These are phyloP conservation scores for Daedaleopsis nitida DNA, from an alignment of 768 basidiomycete species.

Conservation along the genomic window DNA sequence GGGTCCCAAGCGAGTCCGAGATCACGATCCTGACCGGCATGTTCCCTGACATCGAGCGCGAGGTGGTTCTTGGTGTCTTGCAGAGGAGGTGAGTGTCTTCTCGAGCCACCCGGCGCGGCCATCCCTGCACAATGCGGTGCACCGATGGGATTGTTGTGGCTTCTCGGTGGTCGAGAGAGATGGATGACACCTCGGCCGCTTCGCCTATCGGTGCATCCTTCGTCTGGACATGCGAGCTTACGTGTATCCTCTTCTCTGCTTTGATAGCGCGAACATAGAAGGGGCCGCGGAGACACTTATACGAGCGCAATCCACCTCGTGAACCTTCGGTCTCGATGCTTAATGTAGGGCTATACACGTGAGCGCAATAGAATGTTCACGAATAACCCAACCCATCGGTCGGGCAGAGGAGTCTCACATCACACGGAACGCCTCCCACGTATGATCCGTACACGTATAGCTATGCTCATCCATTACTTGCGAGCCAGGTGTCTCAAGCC, in stretches of 20 bases:
- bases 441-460: too few species aligned
- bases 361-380: conserved; percentile 4
- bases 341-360: conserved; percentile 8
- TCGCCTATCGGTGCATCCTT: too few species aligned
- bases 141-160: background rate
- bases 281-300: conserved; percentile 81
- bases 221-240: too few species aligned
- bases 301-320: conserved; percentile 42
- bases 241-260: conserved; percentile 1
- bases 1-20: conserved; percentile 76
- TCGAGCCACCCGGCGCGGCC: too few species aligned
- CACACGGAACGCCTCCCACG: too few species aligned
- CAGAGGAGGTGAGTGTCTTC: conserved; percentile 69
- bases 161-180: background rate
- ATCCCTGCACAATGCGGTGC: background rate
- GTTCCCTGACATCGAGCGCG: conserved; percentile 81
- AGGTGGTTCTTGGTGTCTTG: conserved; percentile 72
- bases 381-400: background rate
- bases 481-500: too few species aligned
- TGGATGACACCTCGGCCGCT: too few species aligned
- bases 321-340: conserved; percentile 8
- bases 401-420: background rate
- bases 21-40: conserved; percentile 73
- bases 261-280: conserved; percentile 70
- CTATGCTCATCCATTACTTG: too few species aligned